phyloP scores from a whole-genome alignment of 2,329 filamentous ascomycete genomes.

The Pseudonectria buxi region DNA sequence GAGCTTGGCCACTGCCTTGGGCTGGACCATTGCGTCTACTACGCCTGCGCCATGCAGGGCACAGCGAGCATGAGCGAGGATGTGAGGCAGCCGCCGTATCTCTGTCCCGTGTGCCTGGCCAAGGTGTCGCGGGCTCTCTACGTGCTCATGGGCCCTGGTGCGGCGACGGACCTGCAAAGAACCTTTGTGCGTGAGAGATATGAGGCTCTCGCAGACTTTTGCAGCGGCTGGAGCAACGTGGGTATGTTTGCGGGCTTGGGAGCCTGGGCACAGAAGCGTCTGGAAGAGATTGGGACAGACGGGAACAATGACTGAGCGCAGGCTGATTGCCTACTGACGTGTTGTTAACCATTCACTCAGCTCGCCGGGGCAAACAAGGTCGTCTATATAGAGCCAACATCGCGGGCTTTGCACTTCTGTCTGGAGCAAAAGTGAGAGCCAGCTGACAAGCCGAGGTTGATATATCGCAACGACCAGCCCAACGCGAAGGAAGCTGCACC shows the following conservation, averaged over 20 bases:
- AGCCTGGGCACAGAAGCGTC: conserved; percentile 33
- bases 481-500: too few relatives aligned
- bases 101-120: conserved; percentile 52
- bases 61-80: conserved; percentile 52
- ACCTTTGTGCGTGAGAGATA: conserved; percentile 29
- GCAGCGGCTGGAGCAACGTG: conserved; percentile 30
- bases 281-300: conserved; percentile 4
- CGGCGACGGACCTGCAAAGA: conserved; percentile 9
- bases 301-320: background rate
- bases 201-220: conserved; percentile 34
- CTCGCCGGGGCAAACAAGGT: too few relatives aligned
- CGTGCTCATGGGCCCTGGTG: conserved; percentile 7
- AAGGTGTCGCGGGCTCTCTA: conserved; percentile 37
- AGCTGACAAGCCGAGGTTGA: too few relatives aligned
- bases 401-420: too few relatives aligned
- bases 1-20: conserved; percentile 64
- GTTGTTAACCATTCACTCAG: too few relatives aligned
- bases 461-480: too few relatives aligned
- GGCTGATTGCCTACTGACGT: too few relatives aligned
- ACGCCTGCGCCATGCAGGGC: conserved; percentile 58
- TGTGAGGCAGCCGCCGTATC: conserved; percentile 53
- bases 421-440: too few relatives aligned
- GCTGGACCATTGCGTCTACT: conserved; percentile 59
- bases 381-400: too few relatives aligned
- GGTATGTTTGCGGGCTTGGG: conserved; percentile 40